Evolutionary conservation across 225 moss, liverwort and hornwort genomes (phyloP).

Genomic region (Pseudisothecium myosuroides): DNA sequence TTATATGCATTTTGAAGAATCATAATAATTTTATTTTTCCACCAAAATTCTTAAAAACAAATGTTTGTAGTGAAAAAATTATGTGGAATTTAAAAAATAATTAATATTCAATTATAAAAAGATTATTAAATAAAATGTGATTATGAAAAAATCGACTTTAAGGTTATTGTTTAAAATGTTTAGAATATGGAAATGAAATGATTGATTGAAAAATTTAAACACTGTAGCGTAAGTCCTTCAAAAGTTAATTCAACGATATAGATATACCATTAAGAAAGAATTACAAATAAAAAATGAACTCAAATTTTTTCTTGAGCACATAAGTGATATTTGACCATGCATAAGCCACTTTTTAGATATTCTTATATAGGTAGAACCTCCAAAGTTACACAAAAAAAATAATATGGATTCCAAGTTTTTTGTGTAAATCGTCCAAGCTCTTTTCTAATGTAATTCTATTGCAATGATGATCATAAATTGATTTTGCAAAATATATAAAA

Average conservation of each 20-base stretch:
- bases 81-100: not conserved
- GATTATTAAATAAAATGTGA: no score
- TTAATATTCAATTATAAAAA: not conserved
- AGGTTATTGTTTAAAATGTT: accelerated
- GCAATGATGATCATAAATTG: not conserved
- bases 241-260: not conserved
- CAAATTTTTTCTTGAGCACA: no score
- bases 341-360: accelerated
- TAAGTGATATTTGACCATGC: not conserved
- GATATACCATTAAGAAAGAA: not conserved
- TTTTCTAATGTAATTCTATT: not conserved
- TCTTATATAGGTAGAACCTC: not conserved
- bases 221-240: not conserved
- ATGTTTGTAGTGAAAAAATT: not conserved
- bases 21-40: not conserved
- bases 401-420: not conserved
- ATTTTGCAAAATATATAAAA: not conserved
- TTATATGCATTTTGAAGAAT: not conserved
- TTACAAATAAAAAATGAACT: not conserved
- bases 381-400: not conserved
- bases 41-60: not conserved
- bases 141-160: no score
- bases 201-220: not conserved
- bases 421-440: not conserved
- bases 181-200: not conserved